These are phyloP conservation scores for Pestalotiopsis sp. DNA, from an alignment of 2,329 filamentous ascomycete species.

Conservation along the genomic window DNA sequence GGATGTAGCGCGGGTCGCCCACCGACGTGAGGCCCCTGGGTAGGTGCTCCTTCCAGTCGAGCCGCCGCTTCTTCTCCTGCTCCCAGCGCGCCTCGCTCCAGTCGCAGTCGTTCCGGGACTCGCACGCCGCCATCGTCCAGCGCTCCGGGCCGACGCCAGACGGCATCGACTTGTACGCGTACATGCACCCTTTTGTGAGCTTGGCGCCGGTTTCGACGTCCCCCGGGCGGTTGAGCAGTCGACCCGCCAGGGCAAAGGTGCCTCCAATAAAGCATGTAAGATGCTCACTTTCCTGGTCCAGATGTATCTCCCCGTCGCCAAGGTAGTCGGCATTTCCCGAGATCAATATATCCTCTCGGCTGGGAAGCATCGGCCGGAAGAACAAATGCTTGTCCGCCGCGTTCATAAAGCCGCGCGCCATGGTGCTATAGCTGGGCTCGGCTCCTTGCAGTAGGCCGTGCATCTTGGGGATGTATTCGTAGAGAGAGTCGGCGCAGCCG, in stretches of 20 bases:
- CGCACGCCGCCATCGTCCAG: conserved; percentile 50
- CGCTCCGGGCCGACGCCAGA: conserved; percentile 66
- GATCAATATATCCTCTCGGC: conserved; percentile 62
- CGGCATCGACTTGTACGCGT: conserved; percentile 59
- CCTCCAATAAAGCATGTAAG: conserved; percentile 73
- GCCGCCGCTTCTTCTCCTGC: conserved; percentile 24
- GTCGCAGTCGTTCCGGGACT: conserved; percentile 34
- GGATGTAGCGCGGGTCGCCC: conserved; percentile 38
- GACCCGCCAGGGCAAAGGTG: conserved; percentile 69
- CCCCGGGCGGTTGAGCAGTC: conserved; percentile 56
- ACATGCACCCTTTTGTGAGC: conserved; percentile 66
- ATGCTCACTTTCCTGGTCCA: conserved; percentile 53
- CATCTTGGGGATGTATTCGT: conserved; percentile 65
- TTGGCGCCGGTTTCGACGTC: conserved; percentile 60
- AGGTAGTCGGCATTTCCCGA: conserved; percentile 54
- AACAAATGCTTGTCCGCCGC: conserved; percentile 65
- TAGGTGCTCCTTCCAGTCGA: conserved; percentile 30
- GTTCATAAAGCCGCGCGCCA: conserved; percentile 52
- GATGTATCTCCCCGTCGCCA: conserved; percentile 24
- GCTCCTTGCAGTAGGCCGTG: conserved; percentile 67
- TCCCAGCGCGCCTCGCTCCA: conserved; percentile 27
- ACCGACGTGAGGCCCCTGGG: conserved; percentile 59
- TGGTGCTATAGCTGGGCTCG: conserved; percentile 39
- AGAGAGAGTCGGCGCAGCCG: conserved; percentile 44
- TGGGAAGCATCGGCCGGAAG: conserved; percentile 66